A percentile compares a stretch with the other conserved stretches of the same genome.
phyloP scores from a whole-genome alignment of 495 filamentous ascomycete genomes.

The Monascus purpureus region DNA sequence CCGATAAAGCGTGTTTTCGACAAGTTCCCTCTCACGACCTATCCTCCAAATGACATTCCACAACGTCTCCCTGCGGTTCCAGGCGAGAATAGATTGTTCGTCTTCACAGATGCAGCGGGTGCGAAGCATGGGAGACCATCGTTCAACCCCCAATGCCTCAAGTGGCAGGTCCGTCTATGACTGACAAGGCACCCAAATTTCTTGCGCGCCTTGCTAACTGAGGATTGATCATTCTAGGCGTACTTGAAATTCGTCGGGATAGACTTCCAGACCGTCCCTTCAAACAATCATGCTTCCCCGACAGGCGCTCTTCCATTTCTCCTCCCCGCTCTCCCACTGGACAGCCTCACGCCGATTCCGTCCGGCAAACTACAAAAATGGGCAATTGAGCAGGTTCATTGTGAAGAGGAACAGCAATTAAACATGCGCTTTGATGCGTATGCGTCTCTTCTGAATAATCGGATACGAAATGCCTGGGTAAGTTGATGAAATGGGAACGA shows the following conservation, averaged over 20 bases:
- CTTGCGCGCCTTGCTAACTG: conserved; percentile 1
- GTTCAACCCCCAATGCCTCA: conserved; percentile 88
- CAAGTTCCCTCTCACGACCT: conserved; percentile 60
- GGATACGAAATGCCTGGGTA: conserved; percentile 81
- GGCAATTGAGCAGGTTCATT: conserved; percentile 37
- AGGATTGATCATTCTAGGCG: conserved; percentile 36
- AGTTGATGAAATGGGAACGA: conserved; percentile 7
- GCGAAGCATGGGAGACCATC: conserved; percentile 52
- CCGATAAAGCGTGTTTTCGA: conserved; percentile 75
- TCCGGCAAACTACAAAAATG: conserved; percentile 57
- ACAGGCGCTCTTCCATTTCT: conserved; percentile 81
- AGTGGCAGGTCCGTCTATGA: conserved; percentile 75
- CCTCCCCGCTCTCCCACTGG: conserved; percentile 35
- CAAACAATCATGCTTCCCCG: conserved; percentile 88
- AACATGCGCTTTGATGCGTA: conserved; percentile 63
- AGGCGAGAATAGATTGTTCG: conserved; percentile 50
- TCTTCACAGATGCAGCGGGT: conserved; percentile 58
- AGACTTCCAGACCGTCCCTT: conserved; percentile 52
- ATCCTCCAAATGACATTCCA: conserved; percentile 68
- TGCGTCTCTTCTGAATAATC: conserved; percentile 61
- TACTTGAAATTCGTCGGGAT: conserved; percentile 69
- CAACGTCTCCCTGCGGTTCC: conserved; percentile 37
- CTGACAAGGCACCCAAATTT: background rate
- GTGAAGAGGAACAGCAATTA: conserved; percentile 35
- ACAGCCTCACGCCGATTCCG: conserved; percentile 35